Conservation (phyloP, 148 eudicot genomes). For the Cornus controversa region DNA sequence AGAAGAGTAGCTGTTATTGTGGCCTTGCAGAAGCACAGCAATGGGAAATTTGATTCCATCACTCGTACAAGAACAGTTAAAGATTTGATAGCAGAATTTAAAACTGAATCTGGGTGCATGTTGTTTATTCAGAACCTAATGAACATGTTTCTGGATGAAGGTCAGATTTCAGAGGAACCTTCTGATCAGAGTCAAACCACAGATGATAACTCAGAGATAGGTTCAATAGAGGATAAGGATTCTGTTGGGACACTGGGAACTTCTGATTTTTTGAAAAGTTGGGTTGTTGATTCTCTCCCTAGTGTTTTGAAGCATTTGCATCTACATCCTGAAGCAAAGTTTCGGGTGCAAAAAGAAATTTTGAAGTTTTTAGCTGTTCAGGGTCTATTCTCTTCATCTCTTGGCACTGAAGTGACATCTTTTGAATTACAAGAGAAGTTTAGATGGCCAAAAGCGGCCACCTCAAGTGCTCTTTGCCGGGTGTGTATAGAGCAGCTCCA, state of each 20-base stretch:
- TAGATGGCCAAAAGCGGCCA: constrained; percentile 85
- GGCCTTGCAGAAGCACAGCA: constrained; percentile 90
- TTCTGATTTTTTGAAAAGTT: constrained; percentile 71
- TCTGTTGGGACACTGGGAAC: constrained; percentile 44
- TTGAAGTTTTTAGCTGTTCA: constrained; percentile 94
- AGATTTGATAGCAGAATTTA: constrained; percentile 70
- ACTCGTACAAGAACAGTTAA: constrained; percentile 74
- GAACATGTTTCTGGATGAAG: constrained; percentile 83
- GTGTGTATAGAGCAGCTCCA: constrained; percentile 95
- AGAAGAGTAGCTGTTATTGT: constrained; percentile 70
- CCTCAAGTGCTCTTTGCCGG: constrained; percentile 72
- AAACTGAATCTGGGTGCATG: constrained; percentile 79
- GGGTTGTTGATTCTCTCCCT: constrained; percentile 87
- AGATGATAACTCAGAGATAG: constrained; percentile 87
- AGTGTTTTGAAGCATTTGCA: constrained; percentile 59
- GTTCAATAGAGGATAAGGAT: constrained; percentile 64
- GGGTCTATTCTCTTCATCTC: constrained; percentile 91
- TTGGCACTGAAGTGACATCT: constrained; percentile 94
- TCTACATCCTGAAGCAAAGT: constrained; percentile 68
- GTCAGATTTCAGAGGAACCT: constrained; percentile 66
- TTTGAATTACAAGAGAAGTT: constrained; percentile 89
- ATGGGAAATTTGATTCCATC: constrained; percentile 74
- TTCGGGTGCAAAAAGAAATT: constrained; percentile 80
- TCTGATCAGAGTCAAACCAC: constrained; percentile 89
- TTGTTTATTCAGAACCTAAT: constrained; percentile 69